Evolutionary conservation across 345 rosid species (phyloP), one percentile per base, ranked within the genome.

Genomic region (Acer saccharum): DNA sequence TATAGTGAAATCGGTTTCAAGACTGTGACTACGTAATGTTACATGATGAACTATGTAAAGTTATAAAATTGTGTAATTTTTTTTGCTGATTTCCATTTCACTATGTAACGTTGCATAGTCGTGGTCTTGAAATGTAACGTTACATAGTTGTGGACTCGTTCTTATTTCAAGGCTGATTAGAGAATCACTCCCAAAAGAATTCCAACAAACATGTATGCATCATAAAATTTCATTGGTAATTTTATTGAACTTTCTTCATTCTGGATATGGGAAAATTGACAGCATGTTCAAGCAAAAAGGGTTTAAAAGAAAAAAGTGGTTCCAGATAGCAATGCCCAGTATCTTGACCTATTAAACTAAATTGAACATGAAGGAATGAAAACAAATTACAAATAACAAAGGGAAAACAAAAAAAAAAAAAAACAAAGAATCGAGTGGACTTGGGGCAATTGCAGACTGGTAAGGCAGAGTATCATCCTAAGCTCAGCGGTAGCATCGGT

Each of bases 401-500:
- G 20, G 25, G 25, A 16, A 58, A 58, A 58, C 12, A 21, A n/a
- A 29, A 29, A 27, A 1, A 21, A n/a, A 29, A 29, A 27, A 58
- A n/a, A 58, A 58, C 64, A 20, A 60, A 16, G 64, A 60, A 20
- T 60, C 4, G 35, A 18, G 10, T 25, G 1, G 60, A 41, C 25
- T 43, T 43, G 12, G 75, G 27, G 46, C 55, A 16, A 64, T 71
- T 48, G 60, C 20, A 25, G 27, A 66, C 70, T 50, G 35, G 46
- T 79, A 41, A 46, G 48, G 60, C 67, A 21, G 1, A 48, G 9
- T 35, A 21, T 21, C 16, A 18, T 14, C 58, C n/a, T 27, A 17
- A 27, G 39, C 81, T 94, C 78, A 96, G 41, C 95, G 97, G 77
- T 91, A 97, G 91, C 75, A 83, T 71, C 94, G 86, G 89, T 97